phyloP scores from a whole-genome alignment of 1,284 basidiomycete species.

The Pseudozyma sp. region DNA sequence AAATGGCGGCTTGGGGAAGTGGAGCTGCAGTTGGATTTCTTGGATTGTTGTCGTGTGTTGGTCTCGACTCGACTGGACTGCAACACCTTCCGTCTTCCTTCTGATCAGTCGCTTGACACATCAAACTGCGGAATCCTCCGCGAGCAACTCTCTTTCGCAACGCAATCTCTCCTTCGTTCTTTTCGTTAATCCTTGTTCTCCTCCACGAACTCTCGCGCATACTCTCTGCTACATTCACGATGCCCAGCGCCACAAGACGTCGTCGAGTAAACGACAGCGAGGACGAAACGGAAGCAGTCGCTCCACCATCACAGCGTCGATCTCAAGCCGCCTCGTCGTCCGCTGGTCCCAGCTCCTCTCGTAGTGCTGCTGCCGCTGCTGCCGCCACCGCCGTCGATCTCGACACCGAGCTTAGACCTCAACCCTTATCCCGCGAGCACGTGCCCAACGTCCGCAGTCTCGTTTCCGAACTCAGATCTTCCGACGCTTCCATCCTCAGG shows the following conservation, averaged over 20 bases:
- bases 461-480: constrained; percentile 26
- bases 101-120: constrained; percentile 5
- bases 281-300: constrained; percentile 12
- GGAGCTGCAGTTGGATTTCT: background rate
- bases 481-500: constrained; percentile 15
- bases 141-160: no score
- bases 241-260: constrained; percentile 30
- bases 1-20: no score
- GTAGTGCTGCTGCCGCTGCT: background rate
- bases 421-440: constrained; percentile 26
- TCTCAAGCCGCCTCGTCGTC: constrained; percentile 14
- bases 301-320: constrained; percentile 20
- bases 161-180: background rate
- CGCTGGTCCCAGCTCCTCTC: constrained; percentile 14
- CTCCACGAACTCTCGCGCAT: background rate
- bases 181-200: background rate
- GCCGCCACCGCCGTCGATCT: constrained; percentile 6
- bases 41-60: constrained; percentile 7
- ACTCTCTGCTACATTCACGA: background rate
- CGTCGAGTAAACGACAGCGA: constrained; percentile 29
- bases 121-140: background rate
- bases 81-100: constrained; percentile 9
- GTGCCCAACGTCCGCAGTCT: constrained; percentile 28
- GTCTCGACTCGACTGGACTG: constrained; percentile 12
- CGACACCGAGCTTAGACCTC: constrained; percentile 20